Evolutionary conservation across 2,329 filamentous ascomycete genomes (phyloP), one percentile per base, ranked within the genome.

Genomic region (Nigrospora osmanthi): DNA sequence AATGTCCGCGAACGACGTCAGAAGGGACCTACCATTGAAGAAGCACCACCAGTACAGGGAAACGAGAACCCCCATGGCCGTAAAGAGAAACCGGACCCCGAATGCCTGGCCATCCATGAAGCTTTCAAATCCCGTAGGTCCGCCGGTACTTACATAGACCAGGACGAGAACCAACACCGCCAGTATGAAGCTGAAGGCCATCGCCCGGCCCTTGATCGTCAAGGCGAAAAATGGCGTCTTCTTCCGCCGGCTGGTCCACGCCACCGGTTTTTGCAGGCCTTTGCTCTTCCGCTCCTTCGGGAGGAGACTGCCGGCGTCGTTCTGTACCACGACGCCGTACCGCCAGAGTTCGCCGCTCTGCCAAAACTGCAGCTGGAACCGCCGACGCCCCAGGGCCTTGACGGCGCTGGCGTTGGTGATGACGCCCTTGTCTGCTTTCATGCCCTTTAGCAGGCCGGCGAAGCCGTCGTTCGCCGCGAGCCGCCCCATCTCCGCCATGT

Each of bases 1-100:
- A 36, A 17, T 37, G 28, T 19, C 31, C 23, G 31, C 12, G n/a
- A 32, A 32, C 11, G 3, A 11, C 6, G 15, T 35, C n/a, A 35
- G 17, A 11, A 16, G 14, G 7, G n/a, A 55, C 58, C 50, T 47
- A 62, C 65, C 56, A 38, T 59, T 47, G 35, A 68, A 65, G 44
- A 67, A 59, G 1, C 55, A 56, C 3, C 54, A 52, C 65, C 64
- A 69, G 16, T 59, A 50, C 37, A 65, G 47, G 14, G 62, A 57
- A 32, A 65, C 51, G 2, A 60, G 38, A 23, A 67, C 63, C 13
- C 64, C 64, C n/a, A 61, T 39, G 1, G 47, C 50, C 6, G 62
- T 62, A 41, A 67, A 62, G 7, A 66, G 47, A 35, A 68, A 66
- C n/a, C 64, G 57, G 1, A 64, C 56, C 3, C 63, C 59, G 16